phyloP scores from a whole-genome alignment of 805 yeast species.

The Wickerhamiella lipophila region DNA sequence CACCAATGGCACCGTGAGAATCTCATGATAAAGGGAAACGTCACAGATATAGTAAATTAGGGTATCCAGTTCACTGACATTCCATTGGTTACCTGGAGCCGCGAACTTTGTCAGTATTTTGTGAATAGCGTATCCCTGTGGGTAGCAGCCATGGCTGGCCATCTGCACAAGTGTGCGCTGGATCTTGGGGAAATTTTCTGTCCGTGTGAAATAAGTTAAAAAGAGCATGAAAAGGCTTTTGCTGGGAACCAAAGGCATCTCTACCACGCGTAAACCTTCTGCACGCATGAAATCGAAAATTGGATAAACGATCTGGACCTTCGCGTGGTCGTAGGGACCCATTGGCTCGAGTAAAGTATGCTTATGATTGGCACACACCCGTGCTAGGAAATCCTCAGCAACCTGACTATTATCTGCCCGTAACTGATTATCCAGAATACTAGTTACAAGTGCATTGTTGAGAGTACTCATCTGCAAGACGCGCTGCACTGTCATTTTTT shows the following conservation, averaged over 20 bases:
- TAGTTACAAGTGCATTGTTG: neutral
- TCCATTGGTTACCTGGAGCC: neutral
- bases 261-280: neutral
- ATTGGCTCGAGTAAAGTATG: neutral
- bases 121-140: neutral
- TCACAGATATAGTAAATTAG: slow-evolving; percentile 9
- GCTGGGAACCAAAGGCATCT: slow-evolving; percentile 13
- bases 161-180: slow-evolving; percentile 11
- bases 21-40: slow-evolving; percentile 5
- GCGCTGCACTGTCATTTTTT: neutral
- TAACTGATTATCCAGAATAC: neutral
- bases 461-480: neutral
- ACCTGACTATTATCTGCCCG: neutral
- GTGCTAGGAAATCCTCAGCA: neutral
- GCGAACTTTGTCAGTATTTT: neutral
- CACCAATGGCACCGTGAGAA: neutral
- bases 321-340: neutral
- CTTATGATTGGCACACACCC: neutral
- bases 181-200: slow-evolving; percentile 10
- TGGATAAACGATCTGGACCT: neutral
- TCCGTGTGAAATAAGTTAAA: slow-evolving; percentile 7
- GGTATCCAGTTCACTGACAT: neutral
- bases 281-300: neutral
- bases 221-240: neutral
- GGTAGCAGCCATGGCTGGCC: slow-evolving; percentile 14